These are phyloP conservation scores for Alnus glutinosa DNA, from an alignment of 306 rosid species.

Conservation along the genomic window DNA sequence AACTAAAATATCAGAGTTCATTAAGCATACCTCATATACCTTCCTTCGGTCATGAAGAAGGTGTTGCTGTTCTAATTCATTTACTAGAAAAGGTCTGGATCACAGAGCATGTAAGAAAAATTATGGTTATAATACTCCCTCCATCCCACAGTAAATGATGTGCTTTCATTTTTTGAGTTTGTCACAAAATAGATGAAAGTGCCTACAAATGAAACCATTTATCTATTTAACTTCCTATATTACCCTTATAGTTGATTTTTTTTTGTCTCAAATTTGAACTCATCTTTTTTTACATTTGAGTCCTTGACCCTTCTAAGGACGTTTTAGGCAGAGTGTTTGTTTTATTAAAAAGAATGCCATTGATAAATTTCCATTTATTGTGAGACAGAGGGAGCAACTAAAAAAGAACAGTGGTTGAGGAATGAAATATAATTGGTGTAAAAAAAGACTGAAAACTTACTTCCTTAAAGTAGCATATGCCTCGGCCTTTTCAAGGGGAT, in stretches of 20 bases:
- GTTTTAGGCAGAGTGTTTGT: neutral
- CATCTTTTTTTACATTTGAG: neutral
- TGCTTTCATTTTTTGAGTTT: neutral
- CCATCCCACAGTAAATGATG: neutral
- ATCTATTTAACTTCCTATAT: neutral
- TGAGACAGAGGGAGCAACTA: neutral
- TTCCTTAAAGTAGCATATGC: constrained; percentile 89
- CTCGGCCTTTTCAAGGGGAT: constrained; percentile 90
- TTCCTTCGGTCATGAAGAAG: constrained; percentile 96
- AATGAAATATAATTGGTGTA: constrained; percentile 28
- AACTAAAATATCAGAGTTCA: constrained; percentile 10
- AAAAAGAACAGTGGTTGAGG: neutral
- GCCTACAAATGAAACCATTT: neutral
- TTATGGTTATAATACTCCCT: neutral
- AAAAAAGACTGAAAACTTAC: constrained; percentile 57
- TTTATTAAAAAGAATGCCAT: neutral
- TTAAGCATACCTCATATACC: constrained; percentile 77
- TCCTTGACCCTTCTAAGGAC: neutral
- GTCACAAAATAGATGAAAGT: neutral
- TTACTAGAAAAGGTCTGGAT: constrained; percentile 86
- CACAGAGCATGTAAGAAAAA: constrained; percentile 30
- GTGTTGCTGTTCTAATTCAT: constrained; percentile 90
- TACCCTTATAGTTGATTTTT: neutral
- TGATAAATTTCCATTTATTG: neutral
- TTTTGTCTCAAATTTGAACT: neutral